A percentile compares a stretch with the other conserved stretches of the same genome.
Evolutionary conservation across 202 grass and related monocot species (phyloP).

Genomic region (Panicum hallii): DNA sequence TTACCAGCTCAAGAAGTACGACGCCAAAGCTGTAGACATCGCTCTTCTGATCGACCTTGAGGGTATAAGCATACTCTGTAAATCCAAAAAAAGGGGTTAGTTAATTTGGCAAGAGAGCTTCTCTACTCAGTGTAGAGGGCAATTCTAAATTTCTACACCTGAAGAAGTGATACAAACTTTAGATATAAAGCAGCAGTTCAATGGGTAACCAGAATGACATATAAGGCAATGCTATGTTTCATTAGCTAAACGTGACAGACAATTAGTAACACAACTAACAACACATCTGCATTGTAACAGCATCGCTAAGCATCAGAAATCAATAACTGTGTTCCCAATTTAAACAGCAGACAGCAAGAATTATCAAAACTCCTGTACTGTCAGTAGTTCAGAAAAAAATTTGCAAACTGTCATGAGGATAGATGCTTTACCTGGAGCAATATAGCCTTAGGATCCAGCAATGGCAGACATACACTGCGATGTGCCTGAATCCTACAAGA

Average conservation of each 20-base stretch:
- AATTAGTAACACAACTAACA: neutral
- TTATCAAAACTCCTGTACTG: conserved; percentile 1
- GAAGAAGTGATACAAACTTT: neutral
- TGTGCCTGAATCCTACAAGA: conserved; percentile 84
- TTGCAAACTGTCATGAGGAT: neutral
- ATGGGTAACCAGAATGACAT: neutral
- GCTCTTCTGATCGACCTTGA: conserved; percentile 97
- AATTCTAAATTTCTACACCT: too few species aligned
- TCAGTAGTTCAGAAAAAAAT: neutral
- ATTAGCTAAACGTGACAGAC: neutral
- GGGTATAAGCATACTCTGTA: conserved; percentile 96
- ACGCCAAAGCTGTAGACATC: conserved; percentile 99
- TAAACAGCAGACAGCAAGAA: conserved; percentile 12
- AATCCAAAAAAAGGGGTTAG: neutral
- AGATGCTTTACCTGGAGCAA: conserved; percentile 79
- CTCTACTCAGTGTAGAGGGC: too few species aligned
- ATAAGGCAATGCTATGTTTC: neutral
- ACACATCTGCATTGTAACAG: neutral
- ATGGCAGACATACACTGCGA: conserved; percentile 99
- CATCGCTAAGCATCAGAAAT: neutral
- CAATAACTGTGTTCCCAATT: neutral
- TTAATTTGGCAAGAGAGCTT: neutral
- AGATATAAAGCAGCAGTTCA: neutral
- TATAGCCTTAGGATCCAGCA: conserved; percentile 96
- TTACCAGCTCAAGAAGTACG: conserved; percentile 87